Base-by-base conservation (phyloP, 2,329 filamentous ascomycete genomes). In the Tolypocladium tropicale region DNA sequence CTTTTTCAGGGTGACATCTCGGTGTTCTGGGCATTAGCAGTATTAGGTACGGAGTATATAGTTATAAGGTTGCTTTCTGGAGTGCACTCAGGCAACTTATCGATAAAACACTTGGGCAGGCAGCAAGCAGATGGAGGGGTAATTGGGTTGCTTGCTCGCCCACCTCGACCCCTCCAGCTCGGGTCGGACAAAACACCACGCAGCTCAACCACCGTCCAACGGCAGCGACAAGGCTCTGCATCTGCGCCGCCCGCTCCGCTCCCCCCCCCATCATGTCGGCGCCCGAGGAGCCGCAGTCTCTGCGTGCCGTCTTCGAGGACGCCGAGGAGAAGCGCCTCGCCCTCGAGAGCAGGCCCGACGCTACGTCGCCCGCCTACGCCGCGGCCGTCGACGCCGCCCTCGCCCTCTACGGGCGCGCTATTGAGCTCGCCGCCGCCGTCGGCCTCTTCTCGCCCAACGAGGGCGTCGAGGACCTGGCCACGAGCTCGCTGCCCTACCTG, bases 361-460 rank as follows among this genome's bases (percentile, higher is more conserved):
- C 82, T 56, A 88, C 82, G 62, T 84, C 82, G 28, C 75, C 83
- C 36, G 71, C 76, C 55, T 93, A 87, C 73, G 83, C 83, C 67
- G 79, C 86, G 61, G 83, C 84, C 64, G 79, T 96, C 62, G 76
- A 77, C 58, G 72, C 78, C 41, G 82, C 89, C 43, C 83, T 95
- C 63, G 72, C 80, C 60, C 80, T 84, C 54, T 93, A 95, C 72
- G 78, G 88, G 65, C 78, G 88, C 69, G 92, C 89, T 70, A 77
- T 87, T 57, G 76, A 82, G 57, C 81, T 89, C 56, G 83, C 89
- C 60, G 77, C 83, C 61, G 79, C 83, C 58, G 77, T 94, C 30
- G 86, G 89, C 0, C 77, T 99, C 54, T 97, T 97, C 79, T 96
- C 90, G 63, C 79, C 85, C 37, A 99, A 99, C 72, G 94, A 99